A percentile compares a stretch with the other conserved stretches of the same genome.
Conservation (phyloP, 805 yeast species). For the Monosporozyma aerobia region DNA sequence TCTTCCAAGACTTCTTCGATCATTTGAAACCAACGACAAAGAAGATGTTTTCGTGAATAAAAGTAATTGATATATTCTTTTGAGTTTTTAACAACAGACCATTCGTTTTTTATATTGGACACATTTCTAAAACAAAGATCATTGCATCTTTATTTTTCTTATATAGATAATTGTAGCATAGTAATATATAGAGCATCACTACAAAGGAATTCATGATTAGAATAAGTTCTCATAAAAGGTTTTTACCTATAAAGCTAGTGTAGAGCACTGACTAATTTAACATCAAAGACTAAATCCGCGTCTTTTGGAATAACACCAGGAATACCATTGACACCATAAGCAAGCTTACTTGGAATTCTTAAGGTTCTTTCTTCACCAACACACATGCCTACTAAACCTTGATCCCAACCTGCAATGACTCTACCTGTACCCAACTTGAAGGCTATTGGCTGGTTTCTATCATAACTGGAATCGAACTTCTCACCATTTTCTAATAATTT, state of each 20-base stretch:
- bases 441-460: conserved; percentile 55
- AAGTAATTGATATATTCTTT: too few species aligned
- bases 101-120: not conserved
- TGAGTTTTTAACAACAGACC: too few species aligned
- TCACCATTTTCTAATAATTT: conserved; percentile 49
- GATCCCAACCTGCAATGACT: conserved; percentile 88
- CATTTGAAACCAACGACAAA: conserved; percentile 29
- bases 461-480: conserved; percentile 64
- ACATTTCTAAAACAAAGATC: not conserved
- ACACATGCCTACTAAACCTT: conserved; percentile 76
- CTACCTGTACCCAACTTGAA: conserved; percentile 71
- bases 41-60: conserved; percentile 18
- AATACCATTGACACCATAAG: conserved; percentile 68
- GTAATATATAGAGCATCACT: not conserved
- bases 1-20: conserved; percentile 41
- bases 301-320: conserved; percentile 73
- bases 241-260: not conserved
- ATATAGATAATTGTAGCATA: not conserved
- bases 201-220: not conserved
- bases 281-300: conserved; percentile 46
- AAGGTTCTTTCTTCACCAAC: conserved; percentile 77
- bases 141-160: not conserved
- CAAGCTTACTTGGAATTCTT: conserved; percentile 70
- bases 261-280: conserved; percentile 18
- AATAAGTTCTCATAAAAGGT: not conserved